phyloP scores from a whole-genome alignment of 306 rosid genomes.

The Abrus pulchellus region DNA sequence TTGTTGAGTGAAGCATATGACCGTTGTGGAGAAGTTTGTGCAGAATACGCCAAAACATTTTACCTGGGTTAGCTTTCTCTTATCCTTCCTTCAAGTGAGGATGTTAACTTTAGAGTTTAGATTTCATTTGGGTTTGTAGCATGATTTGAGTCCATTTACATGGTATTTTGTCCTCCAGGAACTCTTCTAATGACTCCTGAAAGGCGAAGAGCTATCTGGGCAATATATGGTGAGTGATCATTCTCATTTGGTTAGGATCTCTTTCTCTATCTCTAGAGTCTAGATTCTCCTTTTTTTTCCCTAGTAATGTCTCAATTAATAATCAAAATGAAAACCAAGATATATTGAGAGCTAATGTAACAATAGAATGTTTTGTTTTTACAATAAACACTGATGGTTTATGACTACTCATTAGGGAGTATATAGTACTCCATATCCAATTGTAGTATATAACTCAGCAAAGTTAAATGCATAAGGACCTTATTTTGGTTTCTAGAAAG shows the following conservation, averaged over 20 bases:
- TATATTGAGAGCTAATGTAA: background rate
- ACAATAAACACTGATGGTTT: background rate
- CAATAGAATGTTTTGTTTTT: background rate
- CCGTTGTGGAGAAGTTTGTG: slow-evolving; percentile 70
- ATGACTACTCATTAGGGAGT: background rate
- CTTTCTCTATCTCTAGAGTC: slow-evolving; percentile 13
- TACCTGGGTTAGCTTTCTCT: slow-evolving; percentile 69
- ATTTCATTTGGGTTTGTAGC: slow-evolving; percentile 34
- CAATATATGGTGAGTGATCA: slow-evolving; percentile 80
- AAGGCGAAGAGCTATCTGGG: slow-evolving; percentile 88
- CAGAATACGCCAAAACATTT: slow-evolving; percentile 72
- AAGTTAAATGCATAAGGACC: slow-evolving; percentile 8
- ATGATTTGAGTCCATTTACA: slow-evolving; percentile 39
- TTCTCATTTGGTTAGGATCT: slow-evolving; percentile 28
- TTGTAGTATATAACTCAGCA: background rate
- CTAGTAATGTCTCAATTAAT: no score
- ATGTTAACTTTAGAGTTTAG: slow-evolving; percentile 42
- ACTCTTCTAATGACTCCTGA: slow-evolving; percentile 89
- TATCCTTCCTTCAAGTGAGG: slow-evolving; percentile 55
- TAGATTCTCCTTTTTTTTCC: background rate
- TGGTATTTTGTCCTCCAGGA: slow-evolving; percentile 58
- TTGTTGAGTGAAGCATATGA: slow-evolving; percentile 74
- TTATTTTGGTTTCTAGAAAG: slow-evolving; percentile 10
- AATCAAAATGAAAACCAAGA: no score
- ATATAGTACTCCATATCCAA: background rate